These are phyloP conservation scores for Exophiala calicioides DNA, from an alignment of 2,329 filamentous ascomycete species.

Conservation along the genomic window DNA sequence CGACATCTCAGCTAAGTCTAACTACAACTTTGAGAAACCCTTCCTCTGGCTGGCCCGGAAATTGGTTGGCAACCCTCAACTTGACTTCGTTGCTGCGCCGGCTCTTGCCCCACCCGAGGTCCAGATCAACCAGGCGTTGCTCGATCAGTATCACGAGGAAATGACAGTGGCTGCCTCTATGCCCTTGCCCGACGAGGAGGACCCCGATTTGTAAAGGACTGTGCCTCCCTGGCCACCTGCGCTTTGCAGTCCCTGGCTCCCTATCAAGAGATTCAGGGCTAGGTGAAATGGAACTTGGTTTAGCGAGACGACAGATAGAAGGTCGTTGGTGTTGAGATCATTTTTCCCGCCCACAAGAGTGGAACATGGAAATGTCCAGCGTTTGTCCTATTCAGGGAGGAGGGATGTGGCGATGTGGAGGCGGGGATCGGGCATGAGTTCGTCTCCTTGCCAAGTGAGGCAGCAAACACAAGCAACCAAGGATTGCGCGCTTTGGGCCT, in stretches of 20 bases:
- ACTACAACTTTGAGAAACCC: conserved; percentile 99
- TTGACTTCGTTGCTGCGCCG: conserved; percentile 96
- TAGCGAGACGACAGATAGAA: conserved; percentile 26
- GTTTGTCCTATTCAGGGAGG: conserved; percentile 1
- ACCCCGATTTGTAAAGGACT: conserved; percentile 58
- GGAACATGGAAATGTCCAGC: background rate
- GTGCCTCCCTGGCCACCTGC: background rate
- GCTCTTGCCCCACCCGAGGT: conserved; percentile 94
- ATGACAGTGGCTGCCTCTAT: conserved; percentile 76
- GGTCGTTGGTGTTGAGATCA: conserved; percentile 18
- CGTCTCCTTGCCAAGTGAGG: background rate
- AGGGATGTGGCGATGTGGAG: background rate
- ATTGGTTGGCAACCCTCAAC: conserved; percentile 86
- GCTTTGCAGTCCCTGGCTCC: background rate
- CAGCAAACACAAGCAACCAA: no score
- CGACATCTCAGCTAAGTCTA: conserved; percentile 99
- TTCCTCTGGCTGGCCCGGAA: conserved; percentile 99
- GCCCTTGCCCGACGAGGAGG: conserved; percentile 94
- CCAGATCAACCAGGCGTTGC: conserved; percentile 78
- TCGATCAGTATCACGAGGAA: conserved; percentile 82
- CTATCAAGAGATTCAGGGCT: background rate
- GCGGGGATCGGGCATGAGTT: background rate
- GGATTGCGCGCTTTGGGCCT: no score
- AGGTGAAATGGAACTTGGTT: conserved; percentile 17
- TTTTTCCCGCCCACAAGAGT: conserved; percentile 1